Evolutionary conservation across 345 rosid species (phyloP), one percentile per base, ranked within the genome.

Genomic region (Salix koriyanagi): DNA sequence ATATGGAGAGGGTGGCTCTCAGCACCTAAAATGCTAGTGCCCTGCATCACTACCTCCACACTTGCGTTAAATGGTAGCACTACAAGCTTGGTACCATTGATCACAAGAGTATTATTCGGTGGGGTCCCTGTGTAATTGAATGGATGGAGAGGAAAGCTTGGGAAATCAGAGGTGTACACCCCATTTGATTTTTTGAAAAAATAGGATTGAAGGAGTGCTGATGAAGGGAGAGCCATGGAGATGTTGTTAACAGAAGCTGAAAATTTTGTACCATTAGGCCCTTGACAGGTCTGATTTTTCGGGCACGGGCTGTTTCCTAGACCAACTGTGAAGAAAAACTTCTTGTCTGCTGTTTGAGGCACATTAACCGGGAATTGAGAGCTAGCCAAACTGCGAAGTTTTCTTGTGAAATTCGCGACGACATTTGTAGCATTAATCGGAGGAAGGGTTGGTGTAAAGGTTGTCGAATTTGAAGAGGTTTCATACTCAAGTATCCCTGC

Each of bases 1-100:
- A 94, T 82, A 77, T 94, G 97, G 7, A 90, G 39, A 69, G 98
- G 98, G 79, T 94, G 98, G 81, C 91, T 90, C 75, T 92, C 94
- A 23, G 86, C 84, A 61, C 91, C 93, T 58, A 89, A 52, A 48
- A 94, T 88, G 75, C 89, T 91, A n/a, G 97, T 91, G 67, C 74
- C 96, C 50, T 94, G 98, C 81, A 92, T n/a, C 42, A 92, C 90
- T 23, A 91, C 56, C 75, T 94, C 96, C 21, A 89, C 91, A n/a
- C 82, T 88, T 12, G 94, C 80, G 70, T 88, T 87, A 77, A 87
- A 92, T 39, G 87, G 86, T 34, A 94, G 75, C 58, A 88, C 94
- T 69, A 80, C 82, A 32, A 74, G 75, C 76, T 85, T 92, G 19
- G 97, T 92, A 5, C 90, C 93, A 11, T 82, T 87, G 42, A 67